Evolutionary conservation across 257 asterid genomes (phyloP), one percentile per base, ranked within the genome.

Genomic region (Lavandula angustifolia): DNA sequence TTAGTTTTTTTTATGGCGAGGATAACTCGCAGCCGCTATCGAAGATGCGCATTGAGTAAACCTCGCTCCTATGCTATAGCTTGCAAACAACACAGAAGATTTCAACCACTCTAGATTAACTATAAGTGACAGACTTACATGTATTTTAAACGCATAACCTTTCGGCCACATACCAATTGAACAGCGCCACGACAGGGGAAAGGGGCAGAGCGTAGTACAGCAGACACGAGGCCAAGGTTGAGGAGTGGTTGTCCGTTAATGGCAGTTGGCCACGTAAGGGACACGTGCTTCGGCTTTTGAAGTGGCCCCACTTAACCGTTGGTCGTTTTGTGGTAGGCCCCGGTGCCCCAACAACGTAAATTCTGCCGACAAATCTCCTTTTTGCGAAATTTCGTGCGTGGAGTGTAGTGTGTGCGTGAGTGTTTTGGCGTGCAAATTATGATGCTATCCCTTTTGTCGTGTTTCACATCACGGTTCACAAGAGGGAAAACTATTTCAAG

Each of bases 191-290:
- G 74, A 60, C 60, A 35, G 59, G 9, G 27, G 27, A 22, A 2
- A 22, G 1, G 27, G 27, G 27, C 27, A 22, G 27, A 33, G 35
- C 12, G 7, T 47, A 74, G 72, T 67, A 40, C 64, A 72, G 57
- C 14, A 55, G 75, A 77, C 79, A 69, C 73, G 70, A 60, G 71
- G 73, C 27, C 73, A 52, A 66, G 10, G 60, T 60, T 18, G 70
- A 60, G 86, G 73, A 75, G 76, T 73, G 74, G 82, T 73, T 79
- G 85, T 78, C 87, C 79, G 82, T 76, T 78, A 78, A 62, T 79
- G 75, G 77, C 85, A 81, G 82, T 83, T 82, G 75, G 82, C 78
- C 85, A 75, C 85, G 91, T 77, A 68, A 76, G 72, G 87, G 64
- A 70, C 89, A 83, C 89, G 84, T 81, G 89, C 76, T 75, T 54